These are phyloP conservation scores for Ploettnerulaceae sp. DNA, from an alignment of 2,329 filamentous ascomycete species.

Conservation along the genomic window DNA sequence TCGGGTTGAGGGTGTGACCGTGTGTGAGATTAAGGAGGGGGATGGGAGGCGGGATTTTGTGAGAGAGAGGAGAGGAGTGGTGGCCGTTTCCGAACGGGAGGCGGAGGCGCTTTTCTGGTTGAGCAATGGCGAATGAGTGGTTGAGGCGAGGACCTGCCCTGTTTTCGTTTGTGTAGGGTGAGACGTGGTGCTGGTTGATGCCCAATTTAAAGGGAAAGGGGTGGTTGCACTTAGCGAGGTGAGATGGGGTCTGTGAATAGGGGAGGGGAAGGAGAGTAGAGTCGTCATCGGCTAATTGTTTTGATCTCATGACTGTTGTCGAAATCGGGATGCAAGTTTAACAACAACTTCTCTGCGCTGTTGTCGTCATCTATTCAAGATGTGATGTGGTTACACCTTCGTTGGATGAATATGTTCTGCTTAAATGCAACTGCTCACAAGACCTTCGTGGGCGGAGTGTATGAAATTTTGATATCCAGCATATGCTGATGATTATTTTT, in stretches of 20 bases:
- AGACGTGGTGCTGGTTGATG: background rate
- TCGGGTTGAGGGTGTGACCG: no score
- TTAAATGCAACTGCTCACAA: no score
- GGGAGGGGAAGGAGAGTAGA: background rate
- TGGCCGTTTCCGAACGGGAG: no score
- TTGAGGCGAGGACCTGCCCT: background rate
- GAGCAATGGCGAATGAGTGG: no score
- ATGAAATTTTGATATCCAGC: no score
- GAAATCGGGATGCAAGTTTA: background rate
- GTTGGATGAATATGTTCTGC: no score
- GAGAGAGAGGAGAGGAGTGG: background rate
- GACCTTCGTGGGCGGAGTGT: no score
- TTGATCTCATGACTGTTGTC: conserved; percentile 1
- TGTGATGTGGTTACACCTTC: background rate
- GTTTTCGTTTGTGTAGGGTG: background rate
- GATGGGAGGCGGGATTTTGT: background rate
- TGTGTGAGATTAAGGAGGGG: background rate
- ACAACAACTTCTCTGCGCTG: background rate
- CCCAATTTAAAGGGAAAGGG: background rate
- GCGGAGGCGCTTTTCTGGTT: no score
- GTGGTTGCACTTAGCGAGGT: conserved; percentile 2
- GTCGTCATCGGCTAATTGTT: conserved; percentile 1
- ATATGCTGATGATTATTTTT: no score
- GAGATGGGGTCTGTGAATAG: background rate
- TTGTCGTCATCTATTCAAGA: background rate